Evolutionary conservation across 2,329 filamentous ascomycete genomes (phyloP).

Genomic region (Fusarium devonianum): DNA sequence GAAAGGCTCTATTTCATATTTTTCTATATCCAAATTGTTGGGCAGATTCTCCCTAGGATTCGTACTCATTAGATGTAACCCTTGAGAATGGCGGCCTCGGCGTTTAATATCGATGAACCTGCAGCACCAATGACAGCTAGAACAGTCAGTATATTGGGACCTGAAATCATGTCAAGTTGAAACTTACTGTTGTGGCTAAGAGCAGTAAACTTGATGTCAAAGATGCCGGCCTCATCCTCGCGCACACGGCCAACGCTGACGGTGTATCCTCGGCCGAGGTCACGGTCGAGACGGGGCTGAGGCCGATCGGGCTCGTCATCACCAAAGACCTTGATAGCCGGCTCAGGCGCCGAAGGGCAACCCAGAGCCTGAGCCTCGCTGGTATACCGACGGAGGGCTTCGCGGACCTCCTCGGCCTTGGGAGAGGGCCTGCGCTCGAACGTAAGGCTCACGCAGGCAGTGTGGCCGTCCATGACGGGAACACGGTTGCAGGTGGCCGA

Average conservation of each 20-base stretch:
- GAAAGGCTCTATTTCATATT: constrained; percentile 2
- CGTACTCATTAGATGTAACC: constrained; percentile 71
- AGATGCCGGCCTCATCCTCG: constrained; percentile 86
- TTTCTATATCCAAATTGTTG: too few relatives aligned
- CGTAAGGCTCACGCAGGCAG: constrained; percentile 86
- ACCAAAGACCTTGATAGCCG: constrained; percentile 80
- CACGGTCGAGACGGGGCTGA: constrained; percentile 88
- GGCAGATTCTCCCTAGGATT: neutral
- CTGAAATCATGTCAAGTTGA: neutral
- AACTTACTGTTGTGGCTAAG: constrained; percentile 78
- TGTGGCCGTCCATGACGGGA: constrained; percentile 94
- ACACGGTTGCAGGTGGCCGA: constrained; percentile 93
- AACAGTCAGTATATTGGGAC: constrained; percentile 8
- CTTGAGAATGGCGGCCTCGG: constrained; percentile 89
- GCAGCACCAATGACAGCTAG: constrained; percentile 89
- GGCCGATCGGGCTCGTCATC: constrained; percentile 84
- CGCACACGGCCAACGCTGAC: constrained; percentile 89
- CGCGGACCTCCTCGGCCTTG: constrained; percentile 76
- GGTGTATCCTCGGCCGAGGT: constrained; percentile 85
- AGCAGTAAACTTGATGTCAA: constrained; percentile 94
- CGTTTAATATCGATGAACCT: constrained; percentile 94
- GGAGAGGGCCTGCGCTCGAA: constrained; percentile 81
- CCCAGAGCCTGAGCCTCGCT: constrained; percentile 83
- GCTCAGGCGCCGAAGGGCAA: constrained; percentile 83
- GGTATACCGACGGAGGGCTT: constrained; percentile 80